Conservation (phyloP, 1,284 basidiomycete species). For the Hypsizygus ulmarius region DNA sequence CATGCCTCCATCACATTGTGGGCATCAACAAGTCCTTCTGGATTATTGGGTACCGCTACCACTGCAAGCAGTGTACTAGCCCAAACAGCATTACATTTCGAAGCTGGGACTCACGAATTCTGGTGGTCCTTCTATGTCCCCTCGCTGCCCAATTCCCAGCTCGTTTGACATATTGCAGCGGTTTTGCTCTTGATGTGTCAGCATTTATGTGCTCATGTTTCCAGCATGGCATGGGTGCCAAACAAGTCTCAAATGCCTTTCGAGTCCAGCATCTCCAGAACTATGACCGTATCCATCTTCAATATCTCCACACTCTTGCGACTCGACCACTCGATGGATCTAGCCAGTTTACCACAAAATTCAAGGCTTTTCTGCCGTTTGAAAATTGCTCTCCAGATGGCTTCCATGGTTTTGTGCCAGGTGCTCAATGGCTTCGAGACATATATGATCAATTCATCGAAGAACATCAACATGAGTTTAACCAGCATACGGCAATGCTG, state of each 20-base stretch:
- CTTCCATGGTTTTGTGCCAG: conserved; percentile 18
- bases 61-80: conserved; percentile 18
- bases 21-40: conserved; percentile 21
- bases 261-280: no score
- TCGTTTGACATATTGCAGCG: neutral
- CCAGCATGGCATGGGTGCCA: neutral
- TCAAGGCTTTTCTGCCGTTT: neutral
- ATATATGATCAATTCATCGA: conserved; percentile 21
- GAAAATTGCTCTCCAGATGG: conserved; percentile 5
- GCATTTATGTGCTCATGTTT: neutral
- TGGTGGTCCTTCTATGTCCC: conserved; percentile 5
- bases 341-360: no score
- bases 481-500: conserved; percentile 22
- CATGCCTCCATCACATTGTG: conserved; percentile 20
- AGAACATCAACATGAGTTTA: conserved; percentile 12
- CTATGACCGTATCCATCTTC: no score
- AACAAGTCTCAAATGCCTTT: no score
- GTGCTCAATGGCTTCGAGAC: conserved; percentile 19
- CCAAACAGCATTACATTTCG: conserved; percentile 22
- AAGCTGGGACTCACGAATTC: conserved; percentile 27
- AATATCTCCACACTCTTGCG: no score
- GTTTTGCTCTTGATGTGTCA: neutral
- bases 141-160: conserved; percentile 2
- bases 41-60: conserved; percentile 26
- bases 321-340: no score